A percentile compares a stretch with the other conserved stretches of the same genome.
These are phyloP conservation scores for Chrysanthemum makinoi DNA, from an alignment of 129 eudicot species.

Conservation along the genomic window DNA sequence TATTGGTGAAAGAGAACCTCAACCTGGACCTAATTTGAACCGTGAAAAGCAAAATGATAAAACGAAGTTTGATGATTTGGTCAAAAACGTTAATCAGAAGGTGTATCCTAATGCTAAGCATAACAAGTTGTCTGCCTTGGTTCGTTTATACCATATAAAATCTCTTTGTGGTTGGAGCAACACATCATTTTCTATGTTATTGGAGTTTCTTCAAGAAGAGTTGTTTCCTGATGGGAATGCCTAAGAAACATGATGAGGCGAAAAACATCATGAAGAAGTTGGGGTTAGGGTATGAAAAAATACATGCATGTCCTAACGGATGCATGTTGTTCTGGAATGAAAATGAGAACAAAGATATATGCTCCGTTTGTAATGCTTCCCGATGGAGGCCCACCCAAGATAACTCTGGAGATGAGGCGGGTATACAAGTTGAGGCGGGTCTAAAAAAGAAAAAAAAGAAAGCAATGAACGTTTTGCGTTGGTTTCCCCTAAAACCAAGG, in stretches of 20 bases:
- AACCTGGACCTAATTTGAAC: background rate
- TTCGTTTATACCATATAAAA: background rate
- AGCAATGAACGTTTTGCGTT: background rate
- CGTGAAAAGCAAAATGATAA: background rate
- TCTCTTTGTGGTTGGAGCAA: background rate
- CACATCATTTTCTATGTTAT: conserved; percentile 6
- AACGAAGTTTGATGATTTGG: background rate
- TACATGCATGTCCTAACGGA: conserved; percentile 2
- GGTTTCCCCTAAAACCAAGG: conserved; percentile 14
- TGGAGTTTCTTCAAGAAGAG: background rate
- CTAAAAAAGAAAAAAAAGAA: background rate
- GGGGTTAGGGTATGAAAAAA: background rate
- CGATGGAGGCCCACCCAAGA: background rate
- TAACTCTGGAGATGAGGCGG: background rate
- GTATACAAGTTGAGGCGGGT: background rate
- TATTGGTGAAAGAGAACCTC: background rate
- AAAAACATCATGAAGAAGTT: background rate
- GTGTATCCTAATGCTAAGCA: background rate
- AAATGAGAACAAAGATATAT: background rate
- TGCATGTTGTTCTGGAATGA: conserved; percentile 10
- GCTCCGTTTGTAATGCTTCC: background rate
- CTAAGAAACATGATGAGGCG: background rate
- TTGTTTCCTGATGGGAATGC: background rate
- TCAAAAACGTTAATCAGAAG: background rate
- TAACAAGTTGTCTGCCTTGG: background rate